Evolutionary conservation across 164 flowering plant genomes (phyloP).

Genomic region (Annona squamosa): DNA sequence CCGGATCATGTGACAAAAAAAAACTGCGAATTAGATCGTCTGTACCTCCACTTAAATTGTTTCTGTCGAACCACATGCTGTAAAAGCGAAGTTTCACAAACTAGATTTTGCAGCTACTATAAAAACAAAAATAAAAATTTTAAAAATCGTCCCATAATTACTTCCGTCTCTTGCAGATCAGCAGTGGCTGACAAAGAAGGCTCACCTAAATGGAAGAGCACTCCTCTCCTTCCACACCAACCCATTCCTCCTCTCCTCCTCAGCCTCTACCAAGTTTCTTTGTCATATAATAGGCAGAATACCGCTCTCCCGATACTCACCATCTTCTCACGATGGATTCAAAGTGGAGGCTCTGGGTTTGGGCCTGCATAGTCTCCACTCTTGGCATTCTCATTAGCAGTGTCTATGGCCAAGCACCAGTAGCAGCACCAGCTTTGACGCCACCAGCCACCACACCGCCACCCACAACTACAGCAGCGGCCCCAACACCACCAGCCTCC

Average conservation of each 20-base stretch:
- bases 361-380: conserved; percentile 10
- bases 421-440: conserved; percentile 2
- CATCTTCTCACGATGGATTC: conserved; percentile 17
- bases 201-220: neutral
- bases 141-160: too few relatives aligned
- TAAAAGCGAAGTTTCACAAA: too few relatives aligned
- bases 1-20: too few relatives aligned
- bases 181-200: neutral
- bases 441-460: conserved; percentile 24
- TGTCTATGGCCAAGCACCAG: conserved; percentile 13
- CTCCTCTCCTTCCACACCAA: neutral
- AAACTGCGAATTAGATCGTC: too few relatives aligned
- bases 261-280: neutral
- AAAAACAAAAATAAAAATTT: too few relatives aligned
- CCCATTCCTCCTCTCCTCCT: neutral
- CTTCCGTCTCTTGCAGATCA: neutral
- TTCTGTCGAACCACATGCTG: too few relatives aligned
- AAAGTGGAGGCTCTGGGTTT: conserved; percentile 1
- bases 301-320: neutral
- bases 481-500: conserved; percentile 25
- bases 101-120: too few relatives aligned
- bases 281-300: neutral
- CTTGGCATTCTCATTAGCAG: neutral
- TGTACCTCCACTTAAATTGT: too few relatives aligned
- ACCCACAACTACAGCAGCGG: conserved; percentile 25